These are phyloP conservation scores for Euclidium syriacum DNA, from an alignment of 345 rosid genomes.

Conservation along the genomic window DNA sequence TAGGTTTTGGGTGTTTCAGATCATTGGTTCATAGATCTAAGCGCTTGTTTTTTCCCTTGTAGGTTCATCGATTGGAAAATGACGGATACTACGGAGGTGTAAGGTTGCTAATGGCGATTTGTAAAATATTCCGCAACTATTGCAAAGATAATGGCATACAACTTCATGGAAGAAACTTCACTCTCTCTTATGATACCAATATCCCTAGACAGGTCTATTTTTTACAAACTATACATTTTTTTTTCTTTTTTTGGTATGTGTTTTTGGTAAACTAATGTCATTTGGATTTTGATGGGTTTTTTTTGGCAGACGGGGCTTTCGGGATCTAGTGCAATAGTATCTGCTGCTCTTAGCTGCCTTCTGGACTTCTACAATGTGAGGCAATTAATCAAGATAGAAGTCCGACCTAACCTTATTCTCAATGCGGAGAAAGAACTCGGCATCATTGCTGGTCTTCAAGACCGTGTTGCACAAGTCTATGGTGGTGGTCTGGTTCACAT, in stretches of 20 bases:
- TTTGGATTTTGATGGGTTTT: conserved; percentile 3
- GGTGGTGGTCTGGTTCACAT: conserved; percentile 96
- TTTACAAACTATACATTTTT: no score
- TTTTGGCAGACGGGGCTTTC: conserved; percentile 96
- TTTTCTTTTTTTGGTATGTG: no score
- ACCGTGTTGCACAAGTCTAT: conserved; percentile 91
- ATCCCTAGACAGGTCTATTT: conserved; percentile 99
- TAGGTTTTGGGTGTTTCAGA: no score
- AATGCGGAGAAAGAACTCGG: conserved; percentile 83
- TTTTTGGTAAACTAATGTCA: no score
- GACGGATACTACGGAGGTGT: conserved; percentile 98
- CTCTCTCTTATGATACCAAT: conserved; percentile 78
- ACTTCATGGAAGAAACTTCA: conserved; percentile 54
- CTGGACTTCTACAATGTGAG: conserved; percentile 84
- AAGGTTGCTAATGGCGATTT: conserved; percentile 83
- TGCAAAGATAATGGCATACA: conserved; percentile 52
- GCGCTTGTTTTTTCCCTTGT: neutral
- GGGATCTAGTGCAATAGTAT: conserved; percentile 94
- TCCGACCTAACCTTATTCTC: conserved; percentile 74
- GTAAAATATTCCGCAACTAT: conserved; percentile 52
- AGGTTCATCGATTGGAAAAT: conserved; percentile 64
- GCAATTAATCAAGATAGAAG: conserved; percentile 59
- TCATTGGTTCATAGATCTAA: no score
- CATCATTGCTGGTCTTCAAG: conserved; percentile 96
- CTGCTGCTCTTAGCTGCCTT: conserved; percentile 88